phyloP scores from a whole-genome alignment of 179 eudicot genomes.

The Vitellaria paradoxa region DNA sequence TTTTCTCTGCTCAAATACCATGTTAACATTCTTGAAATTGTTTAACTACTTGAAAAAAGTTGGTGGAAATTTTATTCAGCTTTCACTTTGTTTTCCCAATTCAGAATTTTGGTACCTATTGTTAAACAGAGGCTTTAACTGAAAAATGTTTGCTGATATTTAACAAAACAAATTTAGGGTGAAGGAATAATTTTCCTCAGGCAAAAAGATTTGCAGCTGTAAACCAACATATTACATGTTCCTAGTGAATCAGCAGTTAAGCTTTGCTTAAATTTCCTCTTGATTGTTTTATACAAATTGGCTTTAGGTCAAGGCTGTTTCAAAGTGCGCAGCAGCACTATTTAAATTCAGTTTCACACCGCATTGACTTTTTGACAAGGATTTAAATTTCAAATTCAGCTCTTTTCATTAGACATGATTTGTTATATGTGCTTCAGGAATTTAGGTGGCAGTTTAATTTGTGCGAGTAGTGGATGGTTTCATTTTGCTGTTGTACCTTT shows the following conservation, averaged over 20 bases:
- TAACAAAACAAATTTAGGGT: no score
- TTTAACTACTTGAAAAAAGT: constrained; percentile 2
- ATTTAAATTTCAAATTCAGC: constrained; percentile 9
- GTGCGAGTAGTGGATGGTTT: constrained; percentile 15
- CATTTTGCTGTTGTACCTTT: constrained; percentile 19
- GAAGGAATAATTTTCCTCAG: not conserved
- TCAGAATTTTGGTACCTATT: constrained; percentile 2
- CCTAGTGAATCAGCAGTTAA: not conserved
- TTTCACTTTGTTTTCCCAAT: not conserved
- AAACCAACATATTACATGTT: not conserved
- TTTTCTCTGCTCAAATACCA: no score
- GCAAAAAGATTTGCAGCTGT: not conserved
- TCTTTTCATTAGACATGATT: not conserved
- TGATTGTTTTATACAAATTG: not conserved
- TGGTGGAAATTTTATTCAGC: not conserved
- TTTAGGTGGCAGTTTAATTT: not conserved
- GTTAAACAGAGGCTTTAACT: not conserved
- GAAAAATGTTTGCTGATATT: not conserved
- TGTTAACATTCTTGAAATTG: not conserved
- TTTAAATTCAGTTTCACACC: not conserved
- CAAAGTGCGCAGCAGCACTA: not conserved
- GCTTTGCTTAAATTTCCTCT: not conserved
- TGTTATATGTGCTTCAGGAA: not conserved
- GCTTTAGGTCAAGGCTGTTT: constrained; percentile 2
- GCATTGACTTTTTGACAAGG: not conserved